phyloP scores from a whole-genome alignment of 179 eudicot genomes.

The Pouteria campechiana region DNA sequence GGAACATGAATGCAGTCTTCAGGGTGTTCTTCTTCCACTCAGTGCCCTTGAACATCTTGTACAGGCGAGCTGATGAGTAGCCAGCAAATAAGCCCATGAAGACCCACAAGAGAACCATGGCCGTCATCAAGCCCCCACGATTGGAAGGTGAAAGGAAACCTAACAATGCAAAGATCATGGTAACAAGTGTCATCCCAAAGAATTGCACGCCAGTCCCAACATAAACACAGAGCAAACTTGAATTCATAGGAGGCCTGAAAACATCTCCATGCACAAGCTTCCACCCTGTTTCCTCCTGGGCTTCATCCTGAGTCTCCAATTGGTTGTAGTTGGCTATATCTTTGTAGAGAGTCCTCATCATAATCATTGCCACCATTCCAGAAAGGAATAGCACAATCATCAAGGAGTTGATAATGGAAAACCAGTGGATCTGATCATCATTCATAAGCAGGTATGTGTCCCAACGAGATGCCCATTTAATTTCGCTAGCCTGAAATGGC shows the following conservation, averaged over 20 bases:
- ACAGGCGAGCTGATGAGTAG: constrained; percentile 32
- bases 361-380: constrained; percentile 61
- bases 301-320: constrained; percentile 41
- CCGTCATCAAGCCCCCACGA: constrained; percentile 45
- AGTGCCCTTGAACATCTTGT: constrained; percentile 50
- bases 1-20: constrained; percentile 37
- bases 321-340: constrained; percentile 48
- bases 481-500: constrained; percentile 38
- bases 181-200: constrained; percentile 37
- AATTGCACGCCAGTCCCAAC: constrained; percentile 50
- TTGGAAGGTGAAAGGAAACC: constrained; percentile 56
- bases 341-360: constrained; percentile 45
- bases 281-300: constrained; percentile 62
- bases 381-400: constrained; percentile 55
- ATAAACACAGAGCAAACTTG: constrained; percentile 36
- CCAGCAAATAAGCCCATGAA: constrained; percentile 54
- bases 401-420: constrained; percentile 40
- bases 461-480: constrained; percentile 61
- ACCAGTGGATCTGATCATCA: constrained; percentile 56
- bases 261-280: constrained; percentile 46
- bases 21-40: constrained; percentile 41
- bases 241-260: constrained; percentile 34
- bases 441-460: constrained; percentile 50
- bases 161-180: constrained; percentile 39
- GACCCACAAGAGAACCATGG: constrained; percentile 43